Percentiles rank a stretch among this genome's conserved stretches.
Evolutionary conservation across 805 yeast species (phyloP).

Genomic region (Metschnikowia shivogae): DNA sequence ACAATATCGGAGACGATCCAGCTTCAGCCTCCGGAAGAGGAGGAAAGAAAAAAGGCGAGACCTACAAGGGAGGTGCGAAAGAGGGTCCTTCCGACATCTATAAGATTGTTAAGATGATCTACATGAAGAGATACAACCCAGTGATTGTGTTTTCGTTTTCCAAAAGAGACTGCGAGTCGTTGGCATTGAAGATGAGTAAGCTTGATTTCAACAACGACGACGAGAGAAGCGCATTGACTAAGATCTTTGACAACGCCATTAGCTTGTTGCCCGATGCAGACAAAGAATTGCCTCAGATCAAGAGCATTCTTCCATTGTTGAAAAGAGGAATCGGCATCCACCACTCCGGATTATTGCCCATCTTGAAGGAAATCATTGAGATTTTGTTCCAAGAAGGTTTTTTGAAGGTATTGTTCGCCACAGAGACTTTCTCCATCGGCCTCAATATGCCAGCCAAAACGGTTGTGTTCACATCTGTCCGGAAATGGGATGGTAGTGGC

Average conservation of each 20-base stretch:
- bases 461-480: constrained; percentile 93
- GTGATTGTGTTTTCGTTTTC: constrained; percentile 98
- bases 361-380: constrained; percentile 91
- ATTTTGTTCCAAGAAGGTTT: constrained; percentile 96
- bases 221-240: constrained; percentile 85
- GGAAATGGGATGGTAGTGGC: constrained; percentile 97
- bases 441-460: constrained; percentile 99
- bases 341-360: constrained; percentile 94
- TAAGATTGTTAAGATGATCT: constrained; percentile 96
- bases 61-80: constrained; percentile 82
- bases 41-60: constrained; percentile 72
- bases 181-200: constrained; percentile 94
- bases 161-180: constrained; percentile 91
- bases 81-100: constrained; percentile 82
- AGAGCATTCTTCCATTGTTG: constrained; percentile 81
- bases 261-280: constrained; percentile 85
- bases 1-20: constrained; percentile 81
- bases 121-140: constrained; percentile 94
- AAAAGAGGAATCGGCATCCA: constrained; percentile 98
- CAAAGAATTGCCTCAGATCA: constrained; percentile 89
- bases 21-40: constrained; percentile 46
- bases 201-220: constrained; percentile 91
- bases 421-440: constrained; percentile 98
- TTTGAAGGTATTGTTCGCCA: constrained; percentile 90
- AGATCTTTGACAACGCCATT: constrained; percentile 88